Conservation (phyloP, 129 eudicot species). For the Smallanthus sonchifolius region DNA sequence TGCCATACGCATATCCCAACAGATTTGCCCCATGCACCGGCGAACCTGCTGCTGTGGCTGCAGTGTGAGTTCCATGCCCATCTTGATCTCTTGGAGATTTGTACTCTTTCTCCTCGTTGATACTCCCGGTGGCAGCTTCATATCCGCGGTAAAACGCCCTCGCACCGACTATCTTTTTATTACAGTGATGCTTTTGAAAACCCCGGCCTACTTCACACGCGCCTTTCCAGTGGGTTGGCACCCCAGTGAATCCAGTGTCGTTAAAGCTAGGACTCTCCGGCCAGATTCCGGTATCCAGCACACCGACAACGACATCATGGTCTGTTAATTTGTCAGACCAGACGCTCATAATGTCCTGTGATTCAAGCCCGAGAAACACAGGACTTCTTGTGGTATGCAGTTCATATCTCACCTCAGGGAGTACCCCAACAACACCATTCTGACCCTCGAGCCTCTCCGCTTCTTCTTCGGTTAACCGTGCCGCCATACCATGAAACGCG, state of each 20-base stretch:
- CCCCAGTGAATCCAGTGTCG: slow-evolving; percentile 48
- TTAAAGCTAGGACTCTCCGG: slow-evolving; percentile 89
- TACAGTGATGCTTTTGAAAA: slow-evolving; percentile 52
- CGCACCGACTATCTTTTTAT: slow-evolving; percentile 72
- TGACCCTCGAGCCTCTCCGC: slow-evolving; percentile 35
- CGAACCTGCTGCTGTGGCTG: slow-evolving; percentile 80
- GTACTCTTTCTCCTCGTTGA: slow-evolving; percentile 63
- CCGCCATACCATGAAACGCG: slow-evolving; percentile 88
- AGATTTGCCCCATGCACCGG: slow-evolving; percentile 80
- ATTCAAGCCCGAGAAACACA: slow-evolving; percentile 63
- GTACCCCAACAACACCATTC: slow-evolving; percentile 54
- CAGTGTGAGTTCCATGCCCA: slow-evolving; percentile 93
- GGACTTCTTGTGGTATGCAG: slow-evolving; percentile 93
- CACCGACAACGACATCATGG: slow-evolving; percentile 74
- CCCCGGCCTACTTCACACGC: slow-evolving; percentile 69
- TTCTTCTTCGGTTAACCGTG: slow-evolving; percentile 55
- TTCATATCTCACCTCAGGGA: slow-evolving; percentile 59
- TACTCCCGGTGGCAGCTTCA: slow-evolving; percentile 78
- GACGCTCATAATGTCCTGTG: slow-evolving; percentile 32
- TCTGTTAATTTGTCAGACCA: slow-evolving; percentile 31
- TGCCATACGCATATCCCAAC: slow-evolving; percentile 76
- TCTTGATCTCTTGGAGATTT: slow-evolving; percentile 88
- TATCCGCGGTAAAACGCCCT: slow-evolving; percentile 72
- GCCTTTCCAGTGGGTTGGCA: slow-evolving; percentile 73
- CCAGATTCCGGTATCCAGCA: slow-evolving; percentile 92